Percentiles rank a stretch among this genome's conserved stretches.
Evolutionary conservation across 805 yeast genomes (phyloP).

Genomic region (Komagataella populi): DNA sequence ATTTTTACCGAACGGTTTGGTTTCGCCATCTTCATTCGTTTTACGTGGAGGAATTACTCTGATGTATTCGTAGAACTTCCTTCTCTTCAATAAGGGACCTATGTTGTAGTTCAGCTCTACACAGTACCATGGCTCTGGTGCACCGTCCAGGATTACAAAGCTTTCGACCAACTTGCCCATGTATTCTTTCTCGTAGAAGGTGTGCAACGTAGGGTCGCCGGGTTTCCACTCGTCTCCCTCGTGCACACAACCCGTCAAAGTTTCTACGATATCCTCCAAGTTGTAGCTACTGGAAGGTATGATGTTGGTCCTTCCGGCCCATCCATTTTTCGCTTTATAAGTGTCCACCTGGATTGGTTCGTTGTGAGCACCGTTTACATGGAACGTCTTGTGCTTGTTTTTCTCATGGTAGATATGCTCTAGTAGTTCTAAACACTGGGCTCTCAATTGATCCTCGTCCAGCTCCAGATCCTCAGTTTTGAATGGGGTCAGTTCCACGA

Average conservation of each 20-base stretch:
- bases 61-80: background rate
- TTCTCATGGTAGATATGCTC: background rate
- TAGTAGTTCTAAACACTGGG: background rate
- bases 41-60: background rate
- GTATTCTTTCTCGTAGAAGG: background rate
- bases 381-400: background rate
- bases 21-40: background rate
- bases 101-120: background rate
- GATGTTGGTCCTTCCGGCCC: background rate
- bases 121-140: background rate
- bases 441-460: background rate
- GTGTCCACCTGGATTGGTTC: background rate
- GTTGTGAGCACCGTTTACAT: background rate
- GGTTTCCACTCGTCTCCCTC: background rate
- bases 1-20: background rate
- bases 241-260: background rate
- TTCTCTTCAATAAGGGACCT: background rate
- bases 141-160: background rate
- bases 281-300: background rate
- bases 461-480: background rate
- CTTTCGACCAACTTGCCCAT: background rate
- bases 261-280: background rate
- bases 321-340: background rate
- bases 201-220: background rate
- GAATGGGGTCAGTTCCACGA: background rate